Base-by-base conservation (phyloP, 148 eudicot species). In the Vaccinium vitisidaea region DNA sequence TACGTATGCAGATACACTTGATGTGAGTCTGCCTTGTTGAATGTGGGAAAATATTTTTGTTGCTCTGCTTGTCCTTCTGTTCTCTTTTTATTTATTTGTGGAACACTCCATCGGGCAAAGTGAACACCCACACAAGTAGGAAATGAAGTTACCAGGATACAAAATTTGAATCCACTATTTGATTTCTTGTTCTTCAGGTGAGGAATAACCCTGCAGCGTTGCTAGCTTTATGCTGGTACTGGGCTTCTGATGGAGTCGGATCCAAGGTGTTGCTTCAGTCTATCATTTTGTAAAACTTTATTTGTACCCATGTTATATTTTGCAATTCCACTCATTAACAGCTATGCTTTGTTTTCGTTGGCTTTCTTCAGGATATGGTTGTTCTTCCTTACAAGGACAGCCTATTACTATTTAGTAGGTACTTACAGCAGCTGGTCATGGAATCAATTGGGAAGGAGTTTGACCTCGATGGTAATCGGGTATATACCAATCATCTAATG, bases 361-460 rank as follows among this genome's bases (percentile, higher is more conserved):
- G 80, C 30, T 78, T 77, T 86, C 74, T 30, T 43, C 88, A 95
- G 99, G 99, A 97, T 89, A 97, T 97, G 99, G 98, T 97, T 84
- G 95, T 97, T 83, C 98, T 97, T 89, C 98, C 98, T 61, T 97
- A 97, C 93, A 97, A 95, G 91, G 99, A 97, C 87, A 97, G 99
- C 84, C 89, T 97, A 83, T 90, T 97, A 85, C 89, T 97, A 36
- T 97, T 97, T 84, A 97, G 98, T 88, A 91, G 98, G 88, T 97
- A 97, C 82, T 89, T 95, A 85, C 99, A 97, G 84, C 98, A 95
- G 92, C 91, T 97, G 85, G 98, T 97, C 88, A 97, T 97, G 99
- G 99, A 97, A 87, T 97, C 98, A 77, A 91, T 97, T 85, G 99
- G 99, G 67, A 97, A 97, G 91, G 99, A 95, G 87, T 95, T 93